Conservation (phyloP, 164 flowering plant species). For the Buxus sempervirens region DNA sequence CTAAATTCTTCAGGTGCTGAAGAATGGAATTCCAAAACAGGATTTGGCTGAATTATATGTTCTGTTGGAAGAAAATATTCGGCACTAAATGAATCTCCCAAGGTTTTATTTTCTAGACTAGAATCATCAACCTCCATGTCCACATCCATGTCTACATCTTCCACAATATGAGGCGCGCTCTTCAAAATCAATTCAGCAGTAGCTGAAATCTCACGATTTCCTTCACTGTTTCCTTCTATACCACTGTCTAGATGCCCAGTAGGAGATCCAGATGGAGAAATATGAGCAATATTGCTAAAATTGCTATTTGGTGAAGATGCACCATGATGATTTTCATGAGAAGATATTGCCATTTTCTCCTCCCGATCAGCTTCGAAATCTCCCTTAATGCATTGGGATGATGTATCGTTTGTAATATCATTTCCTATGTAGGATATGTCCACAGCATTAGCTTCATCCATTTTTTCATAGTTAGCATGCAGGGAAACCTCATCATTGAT, state of each 20-base stretch:
- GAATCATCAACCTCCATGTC: constrained; percentile 96
- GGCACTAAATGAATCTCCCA: constrained; percentile 15
- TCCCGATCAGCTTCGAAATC: constrained; percentile 24
- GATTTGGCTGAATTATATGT: constrained; percentile 21
- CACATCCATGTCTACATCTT: constrained; percentile 90
- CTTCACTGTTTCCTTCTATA: constrained; percentile 13
- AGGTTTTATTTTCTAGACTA: constrained; percentile 17
- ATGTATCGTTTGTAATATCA: constrained; percentile 13
- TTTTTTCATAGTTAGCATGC: constrained; percentile 21
- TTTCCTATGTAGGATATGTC: constrained; percentile 10
- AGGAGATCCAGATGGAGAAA: constrained; percentile 19
- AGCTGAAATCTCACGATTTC: constrained; percentile 14
- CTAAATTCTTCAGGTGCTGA: constrained; percentile 19
- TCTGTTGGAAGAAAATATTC: constrained; percentile 17
- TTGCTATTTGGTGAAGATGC: constrained; percentile 12
- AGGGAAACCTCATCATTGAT: constrained; percentile 38
- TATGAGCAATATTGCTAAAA: constrained; percentile 7
- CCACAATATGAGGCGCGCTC: constrained; percentile 28
- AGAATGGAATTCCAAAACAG: constrained; percentile 14
- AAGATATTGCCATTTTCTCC: constrained; percentile 11
- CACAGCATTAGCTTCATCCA: constrained; percentile 21
- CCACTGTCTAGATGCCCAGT: constrained; percentile 8
- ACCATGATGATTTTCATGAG: constrained; percentile 12
- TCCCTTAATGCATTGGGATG: constrained; percentile 14
- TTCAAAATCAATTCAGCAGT: constrained; percentile 17